These are phyloP conservation scores for Neurospora sp. DNA, from an alignment of 495 filamentous ascomycete genomes.

Conservation along the genomic window DNA sequence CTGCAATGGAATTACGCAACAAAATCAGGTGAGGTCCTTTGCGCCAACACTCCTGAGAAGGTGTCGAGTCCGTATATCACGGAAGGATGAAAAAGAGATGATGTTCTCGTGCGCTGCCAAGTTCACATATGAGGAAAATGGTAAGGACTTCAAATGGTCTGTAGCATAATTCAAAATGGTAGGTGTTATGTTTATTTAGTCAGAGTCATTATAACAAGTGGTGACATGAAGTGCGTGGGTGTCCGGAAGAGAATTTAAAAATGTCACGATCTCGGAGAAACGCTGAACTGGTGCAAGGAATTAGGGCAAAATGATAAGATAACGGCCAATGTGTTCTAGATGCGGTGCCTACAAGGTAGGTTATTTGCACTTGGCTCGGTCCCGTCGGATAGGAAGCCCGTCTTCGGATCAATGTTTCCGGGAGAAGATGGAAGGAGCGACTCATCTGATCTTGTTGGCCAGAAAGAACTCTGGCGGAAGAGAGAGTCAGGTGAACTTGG, in stretches of 20 bases:
- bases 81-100: neutral
- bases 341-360: too few relatives aligned
- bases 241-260: neutral
- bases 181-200: neutral
- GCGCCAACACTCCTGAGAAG: neutral
- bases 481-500: neutral
- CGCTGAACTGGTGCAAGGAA: neutral
- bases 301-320: neutral
- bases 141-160: neutral
- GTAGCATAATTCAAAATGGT: neutral
- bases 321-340: neutral
- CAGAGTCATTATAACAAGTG: neutral
- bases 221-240: neutral
- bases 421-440: neutral
- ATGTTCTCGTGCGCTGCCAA: neutral
- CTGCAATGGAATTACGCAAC: neutral
- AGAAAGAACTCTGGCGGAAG: neutral
- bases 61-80: neutral
- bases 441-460: neutral
- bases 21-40: neutral
- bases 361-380: neutral
- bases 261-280: neutral
- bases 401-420: neutral
- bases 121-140: neutral
- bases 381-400: neutral